phyloP scores from a whole-genome alignment of 345 rosid genomes.

The Euphorbia pulcherrima region DNA sequence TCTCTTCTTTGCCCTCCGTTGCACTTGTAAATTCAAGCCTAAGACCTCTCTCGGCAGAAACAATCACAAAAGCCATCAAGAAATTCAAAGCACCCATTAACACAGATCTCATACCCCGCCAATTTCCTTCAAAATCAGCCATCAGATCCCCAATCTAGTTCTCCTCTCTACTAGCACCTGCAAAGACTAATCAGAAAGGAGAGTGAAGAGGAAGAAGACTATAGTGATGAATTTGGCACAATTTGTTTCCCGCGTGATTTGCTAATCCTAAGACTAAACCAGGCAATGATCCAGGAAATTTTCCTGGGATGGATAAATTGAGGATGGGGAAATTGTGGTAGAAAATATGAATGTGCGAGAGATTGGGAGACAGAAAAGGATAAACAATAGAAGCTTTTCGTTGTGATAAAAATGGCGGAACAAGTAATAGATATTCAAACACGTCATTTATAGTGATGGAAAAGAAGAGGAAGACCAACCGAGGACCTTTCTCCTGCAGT shows the following conservation, averaged over 20 bases:
- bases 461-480: neutral
- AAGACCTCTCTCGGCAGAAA: constrained; percentile 52
- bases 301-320: neutral
- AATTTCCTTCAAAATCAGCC: constrained; percentile 41
- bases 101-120: constrained; percentile 38
- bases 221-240: neutral
- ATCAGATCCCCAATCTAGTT: constrained; percentile 22
- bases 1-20: constrained; percentile 16
- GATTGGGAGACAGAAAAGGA: neutral
- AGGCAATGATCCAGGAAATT: neutral
- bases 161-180: neutral
- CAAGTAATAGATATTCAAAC: too few species aligned
- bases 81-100: constrained; percentile 28
- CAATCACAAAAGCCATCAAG: constrained; percentile 42
- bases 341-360: neutral
- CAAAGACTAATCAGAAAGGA: neutral
- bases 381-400: neutral
- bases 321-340: too few species aligned
- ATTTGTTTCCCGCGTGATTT: neutral
- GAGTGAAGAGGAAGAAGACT: neutral
- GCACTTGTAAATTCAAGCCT: constrained; percentile 21
- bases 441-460: neutral
- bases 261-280: neutral
- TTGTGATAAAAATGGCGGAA: neutral
- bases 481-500: too few species aligned